phyloP scores from a whole-genome alignment of 805 yeast genomes.

The Lipomyces sp. region DNA sequence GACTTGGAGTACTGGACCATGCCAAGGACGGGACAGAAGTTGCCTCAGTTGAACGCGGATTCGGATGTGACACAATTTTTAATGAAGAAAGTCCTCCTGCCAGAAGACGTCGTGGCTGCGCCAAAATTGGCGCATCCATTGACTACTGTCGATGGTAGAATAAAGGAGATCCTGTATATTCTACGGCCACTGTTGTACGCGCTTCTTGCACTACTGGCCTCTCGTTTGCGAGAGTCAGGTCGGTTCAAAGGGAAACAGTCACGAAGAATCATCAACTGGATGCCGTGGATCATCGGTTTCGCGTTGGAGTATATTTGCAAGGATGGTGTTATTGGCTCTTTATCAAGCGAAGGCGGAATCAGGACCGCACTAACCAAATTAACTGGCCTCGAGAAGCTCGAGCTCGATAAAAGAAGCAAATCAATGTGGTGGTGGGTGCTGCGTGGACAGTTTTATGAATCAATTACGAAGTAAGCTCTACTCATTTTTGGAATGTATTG shows the following conservation, averaged over 20 bases:
- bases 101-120: slow-evolving; percentile 46
- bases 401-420: slow-evolving; percentile 40
- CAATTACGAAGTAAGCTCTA: slow-evolving; percentile 37
- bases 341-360: slow-evolving; percentile 35
- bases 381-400: slow-evolving; percentile 45
- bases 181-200: slow-evolving; percentile 50
- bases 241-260: neutral
- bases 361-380: slow-evolving; percentile 39
- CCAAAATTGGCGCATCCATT: slow-evolving; percentile 43
- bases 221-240: neutral
- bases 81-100: slow-evolving; percentile 39
- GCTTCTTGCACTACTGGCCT: slow-evolving; percentile 35
- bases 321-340: slow-evolving; percentile 37
- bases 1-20: slow-evolving; percentile 24
- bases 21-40: slow-evolving; percentile 39
- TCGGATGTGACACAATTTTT: slow-evolving; percentile 39
- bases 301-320: slow-evolving; percentile 45
- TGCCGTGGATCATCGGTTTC: slow-evolving; percentile 50
- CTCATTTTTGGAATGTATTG: neutral
- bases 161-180: slow-evolving; percentile 47
- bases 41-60: slow-evolving; percentile 32
- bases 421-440: slow-evolving; percentile 49
- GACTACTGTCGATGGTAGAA: slow-evolving; percentile 25
- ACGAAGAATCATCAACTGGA: slow-evolving; percentile 42
- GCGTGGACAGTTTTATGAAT: slow-evolving; percentile 48